Evolutionary conservation across 2,329 filamentous ascomycete species (phyloP), one percentile per base, ranked within the genome.

Genomic region (Xylaria sp.): DNA sequence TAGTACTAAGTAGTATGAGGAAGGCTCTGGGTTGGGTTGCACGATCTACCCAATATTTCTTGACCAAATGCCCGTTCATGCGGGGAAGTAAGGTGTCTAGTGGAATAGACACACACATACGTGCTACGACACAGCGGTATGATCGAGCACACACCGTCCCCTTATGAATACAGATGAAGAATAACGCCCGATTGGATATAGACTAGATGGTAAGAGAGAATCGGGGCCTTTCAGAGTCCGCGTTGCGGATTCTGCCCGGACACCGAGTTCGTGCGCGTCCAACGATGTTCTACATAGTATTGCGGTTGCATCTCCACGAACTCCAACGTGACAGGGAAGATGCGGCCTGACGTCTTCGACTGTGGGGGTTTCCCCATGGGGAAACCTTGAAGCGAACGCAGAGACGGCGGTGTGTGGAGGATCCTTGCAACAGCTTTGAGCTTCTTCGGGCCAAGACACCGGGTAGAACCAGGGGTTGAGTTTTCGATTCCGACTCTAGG

Each of bases 311-410:
- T 54, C 23, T 25, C 25, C n/a, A 47, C n/a, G 9, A 35, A 63
- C 51, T 42, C 60, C 60, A 55, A 32, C 35, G 60, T 55, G 32
- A 54, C 51, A 58, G 13, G 21, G 42, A 29, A 37, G 37, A 63
- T 44, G 40, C 29, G 29, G 51, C 32, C 27, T 57, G 58, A 55
- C 58, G 63, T 62, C 48, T 27, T 40, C 16, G 25, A 27, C 12
- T 21, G 57, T n/a, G 58, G 58, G 32, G 59, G 51, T 13, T 18
- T 44, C 64, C 62, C 64, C 64, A 35, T 51, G 64, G 58, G 50
- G 53, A 58, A 44, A 29, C 37, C 40, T 44, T n/a, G 54, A 29
- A 58, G 37, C 21, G 27, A 54, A 6, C 27, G 18, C 51, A 32
- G 13, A 32, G 10, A 18, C 51, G 27, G 25, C n/a, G 51, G 12